Evolutionary conservation across 495 filamentous ascomycete species (phyloP).

Genomic region (Daldinia decipiens): DNA sequence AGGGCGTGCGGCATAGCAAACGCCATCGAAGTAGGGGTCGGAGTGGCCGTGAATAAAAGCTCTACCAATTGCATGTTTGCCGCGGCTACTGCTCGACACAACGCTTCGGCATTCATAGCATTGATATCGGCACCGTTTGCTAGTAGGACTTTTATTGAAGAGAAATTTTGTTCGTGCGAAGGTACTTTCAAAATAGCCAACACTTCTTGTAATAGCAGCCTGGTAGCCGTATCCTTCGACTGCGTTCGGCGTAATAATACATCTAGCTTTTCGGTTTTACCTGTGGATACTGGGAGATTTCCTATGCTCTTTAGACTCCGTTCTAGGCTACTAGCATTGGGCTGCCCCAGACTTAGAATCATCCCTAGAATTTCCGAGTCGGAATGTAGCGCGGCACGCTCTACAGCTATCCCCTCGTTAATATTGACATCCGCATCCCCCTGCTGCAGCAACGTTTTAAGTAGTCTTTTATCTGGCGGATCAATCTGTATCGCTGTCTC

Average conservation of each 20-base stretch:
- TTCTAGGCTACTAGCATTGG: conserved; percentile 47
- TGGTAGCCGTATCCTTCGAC: conserved; percentile 48
- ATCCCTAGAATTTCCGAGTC: conserved; percentile 55
- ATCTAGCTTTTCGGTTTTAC: conserved; percentile 53
- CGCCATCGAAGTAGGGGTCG: conserved; percentile 48
- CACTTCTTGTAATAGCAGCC: conserved; percentile 55
- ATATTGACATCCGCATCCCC: conserved; percentile 58
- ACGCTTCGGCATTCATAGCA: conserved; percentile 53
- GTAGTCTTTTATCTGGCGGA: conserved; percentile 52
- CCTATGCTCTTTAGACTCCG: conserved; percentile 49
- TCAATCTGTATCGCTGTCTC: conserved; percentile 47
- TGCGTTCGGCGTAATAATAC: conserved; percentile 51
- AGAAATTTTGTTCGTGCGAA: conserved; percentile 42
- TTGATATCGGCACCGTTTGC: conserved; percentile 58
- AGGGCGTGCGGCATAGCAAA: conserved; percentile 56
- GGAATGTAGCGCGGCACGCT: conserved; percentile 49
- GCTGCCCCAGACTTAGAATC: conserved; percentile 54
- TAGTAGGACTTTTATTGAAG: conserved; percentile 51
- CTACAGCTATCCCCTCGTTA: conserved; percentile 49
- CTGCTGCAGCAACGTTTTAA: conserved; percentile 52
- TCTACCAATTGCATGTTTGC: conserved; percentile 54
- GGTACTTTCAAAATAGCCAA: conserved; percentile 49
- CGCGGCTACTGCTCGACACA: conserved; percentile 53
- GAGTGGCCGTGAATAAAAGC: conserved; percentile 49
- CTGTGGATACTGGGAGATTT: conserved; percentile 45